Evolutionary conservation across 2,329 filamentous ascomycete genomes (phyloP).

Genomic region (Alternaria infectoria): DNA sequence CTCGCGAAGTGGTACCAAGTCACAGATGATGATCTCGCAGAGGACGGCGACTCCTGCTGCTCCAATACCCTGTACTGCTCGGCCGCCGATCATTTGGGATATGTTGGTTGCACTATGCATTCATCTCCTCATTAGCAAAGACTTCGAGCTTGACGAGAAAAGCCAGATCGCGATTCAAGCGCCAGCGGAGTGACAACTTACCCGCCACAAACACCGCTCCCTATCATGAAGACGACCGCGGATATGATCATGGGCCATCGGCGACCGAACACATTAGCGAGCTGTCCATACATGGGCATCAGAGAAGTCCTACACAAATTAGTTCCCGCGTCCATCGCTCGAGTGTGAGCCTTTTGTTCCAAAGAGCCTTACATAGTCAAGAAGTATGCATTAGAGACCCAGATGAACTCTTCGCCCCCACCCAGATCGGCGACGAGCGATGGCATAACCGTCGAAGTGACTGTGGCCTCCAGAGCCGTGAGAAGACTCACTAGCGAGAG

Average conservation of each 20-base stretch:
- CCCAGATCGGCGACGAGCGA: neutral
- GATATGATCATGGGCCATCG: neutral
- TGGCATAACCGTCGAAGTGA: neutral
- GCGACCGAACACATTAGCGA: neutral
- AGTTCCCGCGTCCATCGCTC: no score
- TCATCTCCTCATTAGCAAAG: neutral
- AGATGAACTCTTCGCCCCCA: neutral
- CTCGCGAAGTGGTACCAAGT: neutral
- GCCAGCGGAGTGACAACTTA: neutral
- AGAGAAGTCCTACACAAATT: neutral
- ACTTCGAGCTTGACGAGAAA: neutral
- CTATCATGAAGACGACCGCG: neutral
- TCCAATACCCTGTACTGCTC: neutral
- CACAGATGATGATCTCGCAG: neutral
- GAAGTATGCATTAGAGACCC: neutral
- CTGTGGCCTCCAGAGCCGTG: neutral
- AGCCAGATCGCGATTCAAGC: no score
- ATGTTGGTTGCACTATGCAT: neutral
- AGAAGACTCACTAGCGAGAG: neutral
- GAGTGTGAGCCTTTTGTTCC: no score
- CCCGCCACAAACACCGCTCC: neutral
- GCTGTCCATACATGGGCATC: neutral
- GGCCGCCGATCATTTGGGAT: neutral
- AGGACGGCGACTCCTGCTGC: neutral
- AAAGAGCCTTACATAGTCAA: neutral